Percentiles rank a stretch among this genome's conserved stretches.
phyloP scores from a whole-genome alignment of 257 asterid species.

The Solanum chiquidenum region DNA sequence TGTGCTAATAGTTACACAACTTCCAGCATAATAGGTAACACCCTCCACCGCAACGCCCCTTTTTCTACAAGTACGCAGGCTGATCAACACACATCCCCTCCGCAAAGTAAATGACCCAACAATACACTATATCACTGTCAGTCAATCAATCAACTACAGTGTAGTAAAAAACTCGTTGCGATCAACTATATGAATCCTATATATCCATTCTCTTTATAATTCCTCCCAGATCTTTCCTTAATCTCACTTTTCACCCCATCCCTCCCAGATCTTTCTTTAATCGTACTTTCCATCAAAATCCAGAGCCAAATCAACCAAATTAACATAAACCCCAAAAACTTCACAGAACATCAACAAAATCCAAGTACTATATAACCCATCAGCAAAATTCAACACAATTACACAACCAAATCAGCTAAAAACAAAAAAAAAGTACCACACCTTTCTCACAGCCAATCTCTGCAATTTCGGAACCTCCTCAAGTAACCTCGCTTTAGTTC shows the following conservation, averaged over 20 bases:
- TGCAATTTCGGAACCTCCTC: conserved; percentile 92
- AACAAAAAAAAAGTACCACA: neutral
- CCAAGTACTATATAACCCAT: neutral
- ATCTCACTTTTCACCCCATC: neutral
- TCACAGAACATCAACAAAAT: neutral
- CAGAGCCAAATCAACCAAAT: neutral
- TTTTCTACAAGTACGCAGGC: neutral
- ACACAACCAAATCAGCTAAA: neutral
- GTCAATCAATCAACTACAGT: neutral
- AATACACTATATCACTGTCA: neutral
- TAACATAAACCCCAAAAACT: neutral
- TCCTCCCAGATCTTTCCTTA: neutral
- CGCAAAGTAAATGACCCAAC: neutral
- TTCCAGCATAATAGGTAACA: neutral
- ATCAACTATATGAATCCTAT: neutral
- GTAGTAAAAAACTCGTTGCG: neutral
- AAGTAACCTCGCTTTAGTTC: conserved; percentile 74
- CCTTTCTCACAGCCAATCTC: conserved; percentile 85
- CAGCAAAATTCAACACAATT: neutral
- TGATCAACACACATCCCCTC: neutral
- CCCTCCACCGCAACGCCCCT: neutral
- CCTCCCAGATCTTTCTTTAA: neutral
- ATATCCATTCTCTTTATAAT: neutral
- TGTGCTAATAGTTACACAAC: neutral
- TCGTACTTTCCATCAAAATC: neutral